Evolutionary conservation across 1,284 basidiomycete species (phyloP), one percentile per base, ranked within the genome.

Genomic region (Ustilago shanxiensis): DNA sequence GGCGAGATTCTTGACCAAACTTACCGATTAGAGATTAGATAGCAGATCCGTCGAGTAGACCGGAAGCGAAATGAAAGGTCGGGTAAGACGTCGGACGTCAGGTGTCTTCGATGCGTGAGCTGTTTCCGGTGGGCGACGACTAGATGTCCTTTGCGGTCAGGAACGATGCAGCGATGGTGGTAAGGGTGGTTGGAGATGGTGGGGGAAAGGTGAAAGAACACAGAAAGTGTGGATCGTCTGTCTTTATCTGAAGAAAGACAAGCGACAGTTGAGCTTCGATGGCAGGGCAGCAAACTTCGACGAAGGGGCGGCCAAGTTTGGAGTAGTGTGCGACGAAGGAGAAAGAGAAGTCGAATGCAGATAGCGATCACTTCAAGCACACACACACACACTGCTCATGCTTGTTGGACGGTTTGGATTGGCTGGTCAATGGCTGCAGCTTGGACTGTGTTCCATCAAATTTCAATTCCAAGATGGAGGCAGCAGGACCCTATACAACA

Each of bases 401-500:
- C 14, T 11, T 39, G 14, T 11, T 20, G 41, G 6, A 20, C 41
- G 41, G n/a, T 44, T 24, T 10, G 29, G 45, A 58, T 47, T 59
- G 45, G 31, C 56, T 58, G 26, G 24, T 16, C 9, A 14, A 39
- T 16, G n/a, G n/a, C 20, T 50, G 22, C 14, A 49, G 22, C 14
- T 33, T n/a, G n/a, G 28, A 41, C 29, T 26, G 20, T 24, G 33
- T 35, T 33, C 58, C 16, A 37, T 39, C 11, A 49, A 59, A 31
- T 18, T 37, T 26, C 6, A 13, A 14, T 33, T 58, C 62, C 63
- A 66, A 63, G 70, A 72, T 72, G 70, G 28, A 72, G 70, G 70
- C 70, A 67, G 70, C 60, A 67, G 60, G 57, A 60, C 65, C 39
- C 52, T 55, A 66, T 60, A 67, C 58, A 59, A 51, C 57, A 35